Evolutionary conservation across 768 basidiomycete genomes (phyloP).

Genomic region (Atractiella rhizophila): DNA sequence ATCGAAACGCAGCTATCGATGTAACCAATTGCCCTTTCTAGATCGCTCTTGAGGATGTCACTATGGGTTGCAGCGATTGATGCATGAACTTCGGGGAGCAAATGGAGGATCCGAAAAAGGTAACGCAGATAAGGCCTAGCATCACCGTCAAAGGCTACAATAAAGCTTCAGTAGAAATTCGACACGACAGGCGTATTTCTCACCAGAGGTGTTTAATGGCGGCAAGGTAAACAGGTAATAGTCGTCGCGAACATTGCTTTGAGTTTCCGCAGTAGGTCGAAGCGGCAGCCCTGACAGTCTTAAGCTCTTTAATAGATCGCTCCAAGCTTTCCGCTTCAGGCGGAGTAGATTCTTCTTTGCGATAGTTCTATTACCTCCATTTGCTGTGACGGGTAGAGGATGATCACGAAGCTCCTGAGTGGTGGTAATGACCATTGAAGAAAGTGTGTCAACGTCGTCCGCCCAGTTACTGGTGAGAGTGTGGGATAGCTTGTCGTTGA

Average conservation of each 20-base stretch:
- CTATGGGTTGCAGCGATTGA: constrained; percentile 43
- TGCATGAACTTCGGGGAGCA: constrained; percentile 40
- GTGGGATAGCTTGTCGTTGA: constrained; percentile 8
- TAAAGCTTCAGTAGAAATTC: too few species aligned
- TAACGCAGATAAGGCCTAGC: too few species aligned
- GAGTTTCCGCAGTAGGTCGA: neutral
- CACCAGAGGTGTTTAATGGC: too few species aligned
- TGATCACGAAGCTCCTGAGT: constrained; percentile 21
- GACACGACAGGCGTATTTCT: too few species aligned
- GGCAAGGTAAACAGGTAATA: too few species aligned
- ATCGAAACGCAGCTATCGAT: constrained; percentile 60
- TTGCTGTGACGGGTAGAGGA: constrained; percentile 22
- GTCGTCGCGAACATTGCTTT: too few species aligned
- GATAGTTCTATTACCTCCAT: too few species aligned
- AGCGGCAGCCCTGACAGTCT: constrained; percentile 44
- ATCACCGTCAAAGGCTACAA: too few species aligned
- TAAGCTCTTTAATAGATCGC: constrained; percentile 73
- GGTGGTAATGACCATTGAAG: constrained; percentile 31
- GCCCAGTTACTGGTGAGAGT: constrained; percentile 34
- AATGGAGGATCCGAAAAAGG: constrained; percentile 30
- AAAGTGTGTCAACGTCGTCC: constrained; percentile 33
- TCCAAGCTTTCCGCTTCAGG: constrained; percentile 71
- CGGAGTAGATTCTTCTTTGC: constrained; percentile 48
- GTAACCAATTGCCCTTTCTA: constrained; percentile 49
- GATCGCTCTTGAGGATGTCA: constrained; percentile 64